Conservation (phyloP, 179 eudicot species). For the Spinacia oleracea region DNA sequence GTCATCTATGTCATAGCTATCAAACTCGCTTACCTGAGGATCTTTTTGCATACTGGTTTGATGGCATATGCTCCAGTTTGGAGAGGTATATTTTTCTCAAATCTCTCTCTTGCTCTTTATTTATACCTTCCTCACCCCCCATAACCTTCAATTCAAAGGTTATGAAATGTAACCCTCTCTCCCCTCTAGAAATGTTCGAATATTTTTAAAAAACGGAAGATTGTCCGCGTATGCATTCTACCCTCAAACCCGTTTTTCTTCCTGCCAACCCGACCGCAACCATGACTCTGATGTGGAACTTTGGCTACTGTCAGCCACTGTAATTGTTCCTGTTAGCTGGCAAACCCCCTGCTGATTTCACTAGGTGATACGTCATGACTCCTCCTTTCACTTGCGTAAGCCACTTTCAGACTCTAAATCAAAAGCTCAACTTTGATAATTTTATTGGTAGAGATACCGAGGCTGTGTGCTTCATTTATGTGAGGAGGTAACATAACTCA, state of each 20-base stretch:
- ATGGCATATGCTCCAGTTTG: constrained; percentile 66
- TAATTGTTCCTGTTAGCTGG: not conserved
- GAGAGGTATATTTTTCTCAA: constrained; percentile 57
- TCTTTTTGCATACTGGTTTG: constrained; percentile 76
- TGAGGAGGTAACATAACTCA: too few relatives aligned
- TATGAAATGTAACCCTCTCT: not conserved
- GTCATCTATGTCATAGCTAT: constrained; percentile 53
- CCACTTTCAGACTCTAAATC: not conserved
- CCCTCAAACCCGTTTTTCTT: not conserved
- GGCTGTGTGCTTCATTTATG: too few relatives aligned
- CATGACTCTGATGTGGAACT: not conserved
- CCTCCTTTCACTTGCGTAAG: not conserved
- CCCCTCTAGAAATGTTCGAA: not conserved
- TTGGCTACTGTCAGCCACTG: not conserved
- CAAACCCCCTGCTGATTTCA: not conserved
- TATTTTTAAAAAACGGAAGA: not conserved
- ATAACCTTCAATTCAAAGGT: not conserved
- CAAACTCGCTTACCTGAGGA: constrained; percentile 54
- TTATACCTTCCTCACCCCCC: not conserved
- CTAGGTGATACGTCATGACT: not conserved
- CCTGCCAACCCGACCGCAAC: not conserved
- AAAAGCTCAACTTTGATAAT: not conserved
- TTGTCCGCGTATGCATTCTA: not conserved
- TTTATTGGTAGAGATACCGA: not conserved
- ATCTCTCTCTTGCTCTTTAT: not conserved